These are phyloP conservation scores for Dothistroma septosporum DNA, from an alignment of 2,329 filamentous ascomycete species.

Conservation along the genomic window DNA sequence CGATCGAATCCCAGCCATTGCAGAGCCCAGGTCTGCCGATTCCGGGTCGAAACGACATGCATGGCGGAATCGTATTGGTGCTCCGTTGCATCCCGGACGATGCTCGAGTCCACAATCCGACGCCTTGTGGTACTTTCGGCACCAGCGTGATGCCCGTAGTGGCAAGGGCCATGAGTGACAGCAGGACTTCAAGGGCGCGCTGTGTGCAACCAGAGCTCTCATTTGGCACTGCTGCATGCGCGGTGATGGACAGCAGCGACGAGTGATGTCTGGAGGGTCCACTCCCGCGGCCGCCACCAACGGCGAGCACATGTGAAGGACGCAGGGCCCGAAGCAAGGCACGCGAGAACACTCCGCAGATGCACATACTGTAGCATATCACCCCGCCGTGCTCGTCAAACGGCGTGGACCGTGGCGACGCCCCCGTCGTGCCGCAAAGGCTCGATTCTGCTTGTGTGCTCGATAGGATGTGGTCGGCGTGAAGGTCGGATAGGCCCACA, in stretches of 20 bases:
- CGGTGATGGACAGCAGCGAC: constrained; percentile 1
- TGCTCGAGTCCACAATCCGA: constrained; percentile 14
- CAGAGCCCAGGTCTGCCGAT: constrained; percentile 12
- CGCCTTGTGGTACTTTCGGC: constrained; percentile 21
- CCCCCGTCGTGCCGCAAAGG: not conserved
- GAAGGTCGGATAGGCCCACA: not conserved
- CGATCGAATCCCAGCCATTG: constrained; percentile 14
- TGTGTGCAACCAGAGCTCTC: constrained; percentile 5
- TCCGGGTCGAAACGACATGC: constrained; percentile 13
- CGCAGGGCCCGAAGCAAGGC: not conserved
- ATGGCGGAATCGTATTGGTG: constrained; percentile 18
- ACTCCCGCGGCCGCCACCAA: constrained; percentile 2
- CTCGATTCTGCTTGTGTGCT: not conserved
- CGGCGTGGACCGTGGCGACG: not conserved
- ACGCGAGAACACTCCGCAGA: constrained; percentile 1
- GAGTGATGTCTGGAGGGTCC: constrained; percentile 3
- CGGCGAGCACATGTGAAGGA: not conserved
- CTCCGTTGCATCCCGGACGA: constrained; percentile 18
- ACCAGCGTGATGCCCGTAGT: constrained; percentile 12
- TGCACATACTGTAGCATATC: not conserved
- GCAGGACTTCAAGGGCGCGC: not conserved
- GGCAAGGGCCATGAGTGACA: constrained; percentile 1
- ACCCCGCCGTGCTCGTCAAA: not conserved
- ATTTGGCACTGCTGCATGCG: constrained; percentile 5
- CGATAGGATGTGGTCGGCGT: constrained; percentile 1